Base-by-base conservation (phyloP, 352 stramenopile genomes). In the Globisporangium acanthophoron region DNA sequence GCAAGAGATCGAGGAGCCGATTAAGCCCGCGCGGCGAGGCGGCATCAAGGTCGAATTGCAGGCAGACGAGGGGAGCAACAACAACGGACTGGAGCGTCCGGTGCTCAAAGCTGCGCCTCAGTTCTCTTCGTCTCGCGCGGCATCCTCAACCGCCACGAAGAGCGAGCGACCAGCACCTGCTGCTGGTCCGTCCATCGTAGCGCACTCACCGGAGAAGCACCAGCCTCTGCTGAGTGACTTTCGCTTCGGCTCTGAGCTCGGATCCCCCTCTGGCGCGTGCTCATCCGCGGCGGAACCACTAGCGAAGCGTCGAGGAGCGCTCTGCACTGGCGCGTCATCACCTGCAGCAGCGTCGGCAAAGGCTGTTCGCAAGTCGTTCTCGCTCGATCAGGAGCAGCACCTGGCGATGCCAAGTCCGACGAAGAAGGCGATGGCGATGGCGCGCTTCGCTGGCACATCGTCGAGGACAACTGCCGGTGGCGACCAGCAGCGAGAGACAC, bases 181-280 rank as follows among this genome's bases (percentile, higher is more conserved):
- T 16, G 29, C 16, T 7, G 0, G 11, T 40, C 1, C 29, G 39
- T 15, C 24, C 4, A 3, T 13, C 33, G 18, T 3, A 44, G 11
- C 37, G 46, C 11, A n/a, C 40, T 35, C 33, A 35, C 18, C 60
- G 52, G 46, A 59, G 7, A 27, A 55, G 40, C 33, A 44, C 18
- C 60, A 66, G 41, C 61, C 66, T 39, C 47, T 75, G 57, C 59
- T 78, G 29, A 75, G 70, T 33, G 70, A 75, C 39, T 78, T 75
- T 47, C 64, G 71, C 49, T 78, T 78, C 58, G 70, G 64, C 16
- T 63, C 64, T 1, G 70, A 75, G 27, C 49, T 35, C 0, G 43
- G 47, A 5, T 35, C 46, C 4, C 20, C 33, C 24, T 27, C 24
- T 12, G 45, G 13, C 8, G 12, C 35, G 18, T 15, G 21, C 20